A percentile compares a stretch with the other conserved stretches of the same genome.
Evolutionary conservation across 768 basidiomycete genomes (phyloP).

Genomic region (Naganishia kalamii): DNA sequence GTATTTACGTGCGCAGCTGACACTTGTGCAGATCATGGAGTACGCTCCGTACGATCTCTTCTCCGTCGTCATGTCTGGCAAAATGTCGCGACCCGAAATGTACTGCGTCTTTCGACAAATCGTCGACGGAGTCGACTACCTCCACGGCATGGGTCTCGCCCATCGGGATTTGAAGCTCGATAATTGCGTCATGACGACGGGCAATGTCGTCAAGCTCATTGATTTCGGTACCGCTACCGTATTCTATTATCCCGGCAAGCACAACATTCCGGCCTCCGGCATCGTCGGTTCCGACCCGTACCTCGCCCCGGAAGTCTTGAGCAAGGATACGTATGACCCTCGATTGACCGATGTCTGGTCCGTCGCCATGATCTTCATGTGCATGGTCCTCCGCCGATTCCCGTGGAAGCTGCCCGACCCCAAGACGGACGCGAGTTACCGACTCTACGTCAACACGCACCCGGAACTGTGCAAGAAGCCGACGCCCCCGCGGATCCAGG

Average conservation of each 20-base stretch:
- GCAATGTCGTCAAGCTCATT: conserved; percentile 94
- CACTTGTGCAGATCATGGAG: conserved; percentile 78
- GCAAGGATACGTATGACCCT: conserved; percentile 76
- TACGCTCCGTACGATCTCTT: conserved; percentile 98
- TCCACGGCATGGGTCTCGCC: conserved; percentile 93
- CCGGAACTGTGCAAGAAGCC: conserved; percentile 66
- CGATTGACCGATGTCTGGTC: conserved; percentile 98
- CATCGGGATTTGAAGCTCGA: conserved; percentile 99
- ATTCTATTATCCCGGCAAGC: conserved; percentile 95
- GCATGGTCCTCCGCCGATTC: conserved; percentile 94
- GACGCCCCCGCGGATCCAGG: conserved; percentile 13
- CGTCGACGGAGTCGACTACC: conserved; percentile 93
- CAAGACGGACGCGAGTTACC: conserved; percentile 85
- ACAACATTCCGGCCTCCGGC: conserved; percentile 68
- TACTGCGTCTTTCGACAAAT: conserved; percentile 99
- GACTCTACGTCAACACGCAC: conserved; percentile 84
- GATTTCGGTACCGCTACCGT: conserved; percentile 99
- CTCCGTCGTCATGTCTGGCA: conserved; percentile 98
- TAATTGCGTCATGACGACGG: conserved; percentile 96
- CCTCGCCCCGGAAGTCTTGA: conserved; percentile 91
- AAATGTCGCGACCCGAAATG: conserved; percentile 96
- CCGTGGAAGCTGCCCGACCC: conserved; percentile 98
- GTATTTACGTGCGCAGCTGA: background rate
- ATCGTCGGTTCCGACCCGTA: conserved; percentile 97
- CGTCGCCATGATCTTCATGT: conserved; percentile 96